phyloP scores from a whole-genome alignment of 1,284 basidiomycete genomes.

The Microbotryomycetes sp. region DNA sequence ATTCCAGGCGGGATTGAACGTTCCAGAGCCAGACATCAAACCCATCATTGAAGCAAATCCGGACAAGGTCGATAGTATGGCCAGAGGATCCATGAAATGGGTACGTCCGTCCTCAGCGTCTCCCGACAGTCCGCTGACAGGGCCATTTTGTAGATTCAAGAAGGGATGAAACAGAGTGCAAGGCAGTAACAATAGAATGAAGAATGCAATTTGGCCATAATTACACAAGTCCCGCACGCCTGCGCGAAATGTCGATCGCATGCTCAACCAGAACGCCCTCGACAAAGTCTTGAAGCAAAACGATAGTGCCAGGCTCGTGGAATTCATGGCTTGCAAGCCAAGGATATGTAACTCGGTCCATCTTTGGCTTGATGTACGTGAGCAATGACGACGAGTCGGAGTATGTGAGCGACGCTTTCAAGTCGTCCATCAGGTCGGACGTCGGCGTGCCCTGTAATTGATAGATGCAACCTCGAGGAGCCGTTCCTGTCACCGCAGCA shows the following conservation, averaged over 20 bases:
- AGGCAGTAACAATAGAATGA: no score
- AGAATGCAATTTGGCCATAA: background rate
- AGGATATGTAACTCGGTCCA: constrained; percentile 16
- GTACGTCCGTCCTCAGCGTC: background rate
- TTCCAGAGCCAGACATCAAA: constrained; percentile 5
- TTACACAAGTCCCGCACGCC: constrained; percentile 1
- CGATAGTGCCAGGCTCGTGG: constrained; percentile 11
- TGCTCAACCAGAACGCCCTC: constrained; percentile 21
- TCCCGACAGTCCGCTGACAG: background rate
- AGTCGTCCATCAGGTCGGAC: constrained; percentile 7
- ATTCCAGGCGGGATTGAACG: constrained; percentile 19
- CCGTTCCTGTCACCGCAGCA: background rate
- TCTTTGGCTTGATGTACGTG: constrained; percentile 12
- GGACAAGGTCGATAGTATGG: background rate
- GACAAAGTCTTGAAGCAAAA: constrained; percentile 18
- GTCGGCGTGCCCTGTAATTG: constrained; percentile 22
- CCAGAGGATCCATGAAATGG: background rate
- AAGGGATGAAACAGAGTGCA: background rate
- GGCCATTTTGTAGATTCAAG: background rate
- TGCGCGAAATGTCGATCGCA: constrained; percentile 14
- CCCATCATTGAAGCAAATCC: background rate
- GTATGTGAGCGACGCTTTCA: constrained; percentile 11
- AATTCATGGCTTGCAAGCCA: constrained; percentile 9
- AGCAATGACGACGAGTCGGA: constrained; percentile 19
- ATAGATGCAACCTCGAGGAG: constrained; percentile 16